Percentiles rank a stretch among this genome's conserved stretches.
phyloP scores from a whole-genome alignment of 495 filamentous ascomycete species.

The Penicillium ucsense region DNA sequence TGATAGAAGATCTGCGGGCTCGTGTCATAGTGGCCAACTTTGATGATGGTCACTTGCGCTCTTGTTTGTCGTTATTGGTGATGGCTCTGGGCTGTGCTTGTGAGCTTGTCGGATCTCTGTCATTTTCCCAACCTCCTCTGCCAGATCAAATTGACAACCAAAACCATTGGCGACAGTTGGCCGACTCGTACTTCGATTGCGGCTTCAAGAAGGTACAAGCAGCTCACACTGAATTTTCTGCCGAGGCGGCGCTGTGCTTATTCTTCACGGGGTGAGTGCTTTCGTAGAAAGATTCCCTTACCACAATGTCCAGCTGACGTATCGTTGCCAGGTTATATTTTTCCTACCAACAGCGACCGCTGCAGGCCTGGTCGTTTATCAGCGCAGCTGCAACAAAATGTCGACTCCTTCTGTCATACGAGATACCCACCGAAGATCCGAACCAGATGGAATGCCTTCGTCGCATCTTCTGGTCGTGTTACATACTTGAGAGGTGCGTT shows the following conservation, averaged over 20 bases:
- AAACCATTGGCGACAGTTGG: neutral
- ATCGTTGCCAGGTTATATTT: constrained; percentile 5
- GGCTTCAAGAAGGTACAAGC: constrained; percentile 7
- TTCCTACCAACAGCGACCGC: constrained; percentile 7
- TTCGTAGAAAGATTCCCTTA: neutral
- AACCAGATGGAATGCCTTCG: constrained; percentile 32
- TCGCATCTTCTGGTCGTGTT: constrained; percentile 41
- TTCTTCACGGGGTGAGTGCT: constrained; percentile 7
- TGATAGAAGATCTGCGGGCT: neutral
- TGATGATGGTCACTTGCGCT: neutral
- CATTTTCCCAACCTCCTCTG: neutral
- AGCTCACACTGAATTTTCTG: constrained; percentile 5
- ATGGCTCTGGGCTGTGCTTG: constrained; percentile 10
- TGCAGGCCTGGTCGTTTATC: constrained; percentile 13
- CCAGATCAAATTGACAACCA: neutral
- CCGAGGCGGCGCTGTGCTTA: constrained; percentile 7
- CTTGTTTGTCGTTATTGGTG: constrained; percentile 5
- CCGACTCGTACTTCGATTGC: constrained; percentile 2
- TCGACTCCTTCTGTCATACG: constrained; percentile 8
- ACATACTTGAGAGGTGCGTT: constrained; percentile 31
- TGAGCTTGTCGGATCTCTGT: constrained; percentile 1
- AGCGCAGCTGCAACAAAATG: constrained; percentile 10
- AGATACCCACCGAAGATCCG: neutral
- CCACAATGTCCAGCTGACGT: neutral
- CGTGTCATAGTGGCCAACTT: neutral